Percentiles rank a stretch among this genome's conserved stretches.
Evolutionary conservation across 192 early-diverging fungal species (phyloP).

Genomic region (Phlyctochytrium planicorne): DNA sequence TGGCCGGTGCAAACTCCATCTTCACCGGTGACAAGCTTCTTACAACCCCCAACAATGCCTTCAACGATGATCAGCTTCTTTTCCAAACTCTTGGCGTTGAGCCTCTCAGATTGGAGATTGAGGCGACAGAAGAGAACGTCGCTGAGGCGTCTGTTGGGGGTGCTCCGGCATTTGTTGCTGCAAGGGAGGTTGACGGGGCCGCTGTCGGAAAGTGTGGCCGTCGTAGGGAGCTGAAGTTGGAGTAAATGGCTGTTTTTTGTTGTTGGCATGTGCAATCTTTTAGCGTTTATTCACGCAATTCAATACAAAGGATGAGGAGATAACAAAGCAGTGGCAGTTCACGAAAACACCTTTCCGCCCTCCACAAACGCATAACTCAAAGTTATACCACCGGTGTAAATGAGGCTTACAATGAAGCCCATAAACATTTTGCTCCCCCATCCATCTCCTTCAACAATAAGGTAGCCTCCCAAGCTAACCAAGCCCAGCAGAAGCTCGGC

Average conservation of each 20-base stretch:
- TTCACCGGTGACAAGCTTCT: conserved; percentile 82
- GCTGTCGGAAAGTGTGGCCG: not conserved
- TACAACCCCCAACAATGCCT: conserved; percentile 78
- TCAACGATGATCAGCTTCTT: conserved; percentile 68
- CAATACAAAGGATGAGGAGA: too few relatives aligned
- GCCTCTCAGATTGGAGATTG: conserved; percentile 13
- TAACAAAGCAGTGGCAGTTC: too few relatives aligned
- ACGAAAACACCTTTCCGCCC: too few relatives aligned
- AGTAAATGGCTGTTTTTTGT: too few relatives aligned
- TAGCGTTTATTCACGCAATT: too few relatives aligned
- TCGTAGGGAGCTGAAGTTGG: too few relatives aligned
- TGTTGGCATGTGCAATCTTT: too few relatives aligned
- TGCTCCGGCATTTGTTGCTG: not conserved
- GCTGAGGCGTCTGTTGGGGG: not conserved
- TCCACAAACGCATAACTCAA: not conserved
- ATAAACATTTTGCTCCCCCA: not conserved
- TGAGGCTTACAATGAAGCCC: not conserved
- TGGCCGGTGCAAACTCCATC: conserved; percentile 82
- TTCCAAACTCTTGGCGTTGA: conserved; percentile 57
- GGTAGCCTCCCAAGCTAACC: not conserved
- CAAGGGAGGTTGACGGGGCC: not conserved
- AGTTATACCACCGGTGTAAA: not conserved
- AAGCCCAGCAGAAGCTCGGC: not conserved
- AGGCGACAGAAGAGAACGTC: too few relatives aligned
- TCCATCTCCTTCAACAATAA: not conserved